These are phyloP conservation scores for Coemansia sp. DNA, from an alignment of 192 early-diverging fungal genomes.

Conservation along the genomic window DNA sequence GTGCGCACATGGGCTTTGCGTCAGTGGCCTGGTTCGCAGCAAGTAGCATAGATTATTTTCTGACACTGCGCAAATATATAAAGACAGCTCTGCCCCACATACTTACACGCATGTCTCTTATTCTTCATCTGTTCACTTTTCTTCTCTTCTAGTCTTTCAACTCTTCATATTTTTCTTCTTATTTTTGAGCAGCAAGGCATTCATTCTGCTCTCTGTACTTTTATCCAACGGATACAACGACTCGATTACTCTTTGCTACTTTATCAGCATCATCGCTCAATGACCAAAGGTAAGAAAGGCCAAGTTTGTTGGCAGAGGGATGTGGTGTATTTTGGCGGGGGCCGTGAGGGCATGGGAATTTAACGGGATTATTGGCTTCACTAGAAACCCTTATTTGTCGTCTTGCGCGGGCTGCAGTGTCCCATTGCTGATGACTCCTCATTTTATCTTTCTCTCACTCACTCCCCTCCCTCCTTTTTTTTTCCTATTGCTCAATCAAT, in stretches of 20 bases:
- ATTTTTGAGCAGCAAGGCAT: background rate
- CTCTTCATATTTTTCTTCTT: background rate
- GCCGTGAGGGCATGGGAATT: background rate
- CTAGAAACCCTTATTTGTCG: too few species aligned
- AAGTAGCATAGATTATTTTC: too few species aligned
- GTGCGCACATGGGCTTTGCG: too few species aligned
- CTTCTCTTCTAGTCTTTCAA: background rate
- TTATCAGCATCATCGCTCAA: background rate
- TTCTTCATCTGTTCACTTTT: background rate
- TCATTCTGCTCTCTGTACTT: background rate
- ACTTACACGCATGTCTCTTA: too few species aligned
- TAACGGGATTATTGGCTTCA: background rate
- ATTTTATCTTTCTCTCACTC: background rate
- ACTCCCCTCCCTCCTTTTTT: background rate
- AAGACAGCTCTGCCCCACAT: too few species aligned
- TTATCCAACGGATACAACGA: background rate
- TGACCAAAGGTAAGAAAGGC: conserved; percentile 7
- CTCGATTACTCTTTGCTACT: background rate
- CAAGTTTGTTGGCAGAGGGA: background rate
- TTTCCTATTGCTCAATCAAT: background rate
- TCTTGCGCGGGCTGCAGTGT: too few species aligned
- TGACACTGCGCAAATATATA: too few species aligned
- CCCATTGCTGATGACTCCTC: too few species aligned
- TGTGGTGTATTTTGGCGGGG: background rate
- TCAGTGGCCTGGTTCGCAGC: too few species aligned